Conservation (phyloP, 148 eudicot species). For the Salicornia ramosissima region DNA sequence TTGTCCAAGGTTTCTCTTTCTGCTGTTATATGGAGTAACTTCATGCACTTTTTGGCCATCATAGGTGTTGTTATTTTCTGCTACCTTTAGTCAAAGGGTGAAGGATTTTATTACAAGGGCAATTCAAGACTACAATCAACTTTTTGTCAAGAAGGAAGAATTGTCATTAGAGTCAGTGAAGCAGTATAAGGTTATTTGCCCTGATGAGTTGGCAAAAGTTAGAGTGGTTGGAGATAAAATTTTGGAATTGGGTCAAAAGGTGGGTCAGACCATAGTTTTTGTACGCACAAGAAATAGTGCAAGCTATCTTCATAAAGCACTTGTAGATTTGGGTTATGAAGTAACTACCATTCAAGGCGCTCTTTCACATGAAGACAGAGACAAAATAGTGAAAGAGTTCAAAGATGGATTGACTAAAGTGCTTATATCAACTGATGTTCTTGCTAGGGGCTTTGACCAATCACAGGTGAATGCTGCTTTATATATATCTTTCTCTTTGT, state of each 20-base stretch:
- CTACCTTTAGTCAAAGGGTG: slow-evolving; percentile 73
- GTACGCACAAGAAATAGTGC: slow-evolving; percentile 76
- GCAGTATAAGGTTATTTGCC: slow-evolving; percentile 79
- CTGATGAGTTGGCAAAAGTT: slow-evolving; percentile 71
- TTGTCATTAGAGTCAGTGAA: slow-evolving; percentile 73
- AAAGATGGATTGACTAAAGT: slow-evolving; percentile 88
- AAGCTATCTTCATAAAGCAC: slow-evolving; percentile 52
- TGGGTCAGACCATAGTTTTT: slow-evolving; percentile 89
- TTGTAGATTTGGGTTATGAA: slow-evolving; percentile 72
- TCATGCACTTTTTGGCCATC: not conserved
- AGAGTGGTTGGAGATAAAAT: slow-evolving; percentile 65
- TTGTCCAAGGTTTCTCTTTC: not conserved
- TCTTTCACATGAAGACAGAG: slow-evolving; percentile 69
- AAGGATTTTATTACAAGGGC: slow-evolving; percentile 56
- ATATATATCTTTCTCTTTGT: not conserved
- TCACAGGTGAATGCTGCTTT: slow-evolving; percentile 45
- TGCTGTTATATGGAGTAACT: not conserved
- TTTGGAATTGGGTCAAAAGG: slow-evolving; percentile 68
- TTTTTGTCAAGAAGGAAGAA: slow-evolving; percentile 85
- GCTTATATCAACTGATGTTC: slow-evolving; percentile 86
- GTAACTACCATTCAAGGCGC: slow-evolving; percentile 95
- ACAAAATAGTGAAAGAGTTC: slow-evolving; percentile 80
- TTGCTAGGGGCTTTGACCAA: slow-evolving; percentile 95
- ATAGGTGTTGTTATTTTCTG: slow-evolving; percentile 90
- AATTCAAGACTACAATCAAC: slow-evolving; percentile 62